These are phyloP conservation scores for Magnusiomyces starmeri DNA, from an alignment of 1,139 yeast genomes.

Conservation along the genomic window DNA sequence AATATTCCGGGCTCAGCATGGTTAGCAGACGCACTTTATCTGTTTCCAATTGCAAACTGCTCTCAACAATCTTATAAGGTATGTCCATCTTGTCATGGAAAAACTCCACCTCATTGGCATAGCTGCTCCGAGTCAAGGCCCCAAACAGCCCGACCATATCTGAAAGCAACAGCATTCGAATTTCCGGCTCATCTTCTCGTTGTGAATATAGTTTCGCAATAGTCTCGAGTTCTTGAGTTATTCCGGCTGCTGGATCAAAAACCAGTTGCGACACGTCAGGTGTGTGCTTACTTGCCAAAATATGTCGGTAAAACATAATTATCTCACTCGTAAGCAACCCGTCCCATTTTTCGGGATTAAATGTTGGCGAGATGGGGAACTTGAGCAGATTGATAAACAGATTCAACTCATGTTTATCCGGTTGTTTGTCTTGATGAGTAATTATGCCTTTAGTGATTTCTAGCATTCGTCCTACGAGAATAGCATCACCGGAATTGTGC, in stretches of 20 bases:
- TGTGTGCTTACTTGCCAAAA: slow-evolving; percentile 16
- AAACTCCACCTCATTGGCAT: slow-evolving; percentile 14
- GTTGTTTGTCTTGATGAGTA: slow-evolving; percentile 15
- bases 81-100: slow-evolving; percentile 22
- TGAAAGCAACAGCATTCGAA: slow-evolving; percentile 17
- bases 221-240: slow-evolving; percentile 17
- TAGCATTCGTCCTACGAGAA: slow-evolving; percentile 23
- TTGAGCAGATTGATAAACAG: slow-evolving; percentile 12
- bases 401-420: not conserved
- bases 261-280: slow-evolving; percentile 9
- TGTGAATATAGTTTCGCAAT: slow-evolving; percentile 19
- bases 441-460: slow-evolving; percentile 20
- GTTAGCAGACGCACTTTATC: slow-evolving; percentile 15
- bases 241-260: not conserved
- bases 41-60: not conserved
- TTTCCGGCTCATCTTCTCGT: slow-evolving; percentile 15
- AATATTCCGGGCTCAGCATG: slow-evolving; percentile 19
- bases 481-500: slow-evolving; percentile 16
- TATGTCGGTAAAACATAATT: slow-evolving; percentile 23
- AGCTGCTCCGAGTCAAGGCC: slow-evolving; percentile 18
- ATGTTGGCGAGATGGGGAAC: slow-evolving; percentile 9
- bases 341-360: slow-evolving; percentile 14
- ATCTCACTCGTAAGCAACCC: slow-evolving; percentile 19
- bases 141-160: slow-evolving; percentile 24
- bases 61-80: slow-evolving; percentile 15